Percentiles rank a stretch among this genome's conserved stretches.
Evolutionary conservation across 2,329 filamentous ascomycete genomes (phyloP).

Genomic region (Fusarium mexicanum): DNA sequence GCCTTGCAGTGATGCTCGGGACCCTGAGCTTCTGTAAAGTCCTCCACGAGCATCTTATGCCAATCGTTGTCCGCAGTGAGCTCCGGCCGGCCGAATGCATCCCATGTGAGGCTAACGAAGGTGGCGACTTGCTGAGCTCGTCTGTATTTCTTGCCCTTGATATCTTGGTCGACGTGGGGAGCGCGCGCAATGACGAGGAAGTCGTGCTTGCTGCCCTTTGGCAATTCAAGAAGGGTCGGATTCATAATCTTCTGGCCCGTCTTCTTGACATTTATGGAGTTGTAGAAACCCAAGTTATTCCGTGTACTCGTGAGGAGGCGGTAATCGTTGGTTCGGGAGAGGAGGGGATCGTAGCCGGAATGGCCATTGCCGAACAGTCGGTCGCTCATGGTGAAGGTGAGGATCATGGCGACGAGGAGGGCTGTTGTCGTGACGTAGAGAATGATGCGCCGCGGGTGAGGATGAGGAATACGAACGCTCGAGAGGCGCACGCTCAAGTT

Average conservation of each 20-base stretch:
- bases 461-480: conserved; percentile 14
- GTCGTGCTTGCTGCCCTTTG: conserved; percentile 34
- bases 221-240: conserved; percentile 34
- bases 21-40: conserved; percentile 26
- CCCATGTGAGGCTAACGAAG: conserved; percentile 32
- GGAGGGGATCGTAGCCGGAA: conserved; percentile 26
- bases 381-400: conserved; percentile 9
- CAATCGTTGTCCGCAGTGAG: conserved; percentile 29
- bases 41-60: conserved; percentile 36
- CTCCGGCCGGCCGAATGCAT: conserved; percentile 32
- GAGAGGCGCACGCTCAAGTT: conserved; percentile 10
- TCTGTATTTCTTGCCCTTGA: conserved; percentile 35
- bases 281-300: conserved; percentile 37
- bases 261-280: conserved; percentile 34
- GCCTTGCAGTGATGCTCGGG: conserved; percentile 37
- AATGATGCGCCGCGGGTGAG: conserved; percentile 31
- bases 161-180: conserved; percentile 31
- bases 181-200: conserved; percentile 36
- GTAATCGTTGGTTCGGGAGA: conserved; percentile 34
- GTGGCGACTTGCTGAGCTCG: conserved; percentile 34
- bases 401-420: conserved; percentile 20
- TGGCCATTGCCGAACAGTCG: not conserved
- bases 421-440: conserved; percentile 20
- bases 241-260: conserved; percentile 39
- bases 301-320: conserved; percentile 29